Base-by-base conservation (phyloP, 306 rosid genomes). In the Luffa aegyptiaca region DNA sequence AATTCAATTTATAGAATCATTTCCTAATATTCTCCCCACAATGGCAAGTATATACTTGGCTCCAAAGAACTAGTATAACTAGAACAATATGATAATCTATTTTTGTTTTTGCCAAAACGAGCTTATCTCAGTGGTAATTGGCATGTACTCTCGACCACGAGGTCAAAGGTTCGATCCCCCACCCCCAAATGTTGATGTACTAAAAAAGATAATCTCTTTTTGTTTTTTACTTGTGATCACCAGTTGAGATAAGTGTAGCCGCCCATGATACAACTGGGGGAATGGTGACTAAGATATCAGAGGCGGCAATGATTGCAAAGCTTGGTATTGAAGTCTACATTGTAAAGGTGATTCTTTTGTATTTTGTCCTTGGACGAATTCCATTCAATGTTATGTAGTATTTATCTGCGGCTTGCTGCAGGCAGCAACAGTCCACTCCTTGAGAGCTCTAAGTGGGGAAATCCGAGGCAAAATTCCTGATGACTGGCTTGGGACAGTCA, bases 201-300 rank as follows among this genome's bases (percentile, higher is more conserved):
- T 26, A 26, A 26, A 26, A 26, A 26, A 26, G 76, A 26, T 31
- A 10, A 13, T 46, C 26, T 35, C 5, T 39, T 55, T 51, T 75
- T 52, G 3, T 8, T 5, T 26, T 70, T 36, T 37, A 8, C 36
- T 65, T 79, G 31, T 69, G 66, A 49, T 68, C 75, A 16, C 51
- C 91, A 86, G 97, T 92, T 80, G 81, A 94, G 84, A 81, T 84
- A 73, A 85, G 86, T 3, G 92, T 83, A 37, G 95, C 96, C 5
- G 95, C 91, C 10, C 97, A 94, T 85, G 97, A 92, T 75, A 94
- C 97, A 53, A 94, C 97, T 7, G 97, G 97, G 7, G 95, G 98
- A 46, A 94, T 94, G 97, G 62, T 78, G 84, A 87, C 98, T 71
- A 92, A 92, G 88, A 86, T 92, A 84, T 58, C 90, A 16, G 97